These are phyloP conservation scores for Mycena vulgaris DNA, from an alignment of 768 basidiomycete species.

Conservation along the genomic window DNA sequence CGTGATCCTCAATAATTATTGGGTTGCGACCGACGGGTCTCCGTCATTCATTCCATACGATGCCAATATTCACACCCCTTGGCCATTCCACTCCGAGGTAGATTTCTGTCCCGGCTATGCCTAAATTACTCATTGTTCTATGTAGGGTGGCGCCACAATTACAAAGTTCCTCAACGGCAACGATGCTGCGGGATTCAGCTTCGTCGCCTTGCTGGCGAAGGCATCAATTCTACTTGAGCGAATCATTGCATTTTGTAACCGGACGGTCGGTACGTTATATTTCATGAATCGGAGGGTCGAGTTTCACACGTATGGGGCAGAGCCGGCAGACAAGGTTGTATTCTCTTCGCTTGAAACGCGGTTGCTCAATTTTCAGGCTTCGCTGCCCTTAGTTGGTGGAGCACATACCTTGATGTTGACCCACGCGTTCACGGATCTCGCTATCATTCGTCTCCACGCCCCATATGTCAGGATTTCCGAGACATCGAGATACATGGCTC, in stretches of 20 bases:
- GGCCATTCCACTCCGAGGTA: neutral
- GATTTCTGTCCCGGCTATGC: neutral
- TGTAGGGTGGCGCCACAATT: conserved; percentile 41
- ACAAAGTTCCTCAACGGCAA: conserved; percentile 44
- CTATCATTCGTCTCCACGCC: conserved; percentile 17
- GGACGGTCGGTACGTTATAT: neutral
- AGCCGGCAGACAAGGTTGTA: neutral
- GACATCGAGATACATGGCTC: neutral
- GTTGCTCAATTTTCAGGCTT: conserved; percentile 5
- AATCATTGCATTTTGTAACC: conserved; percentile 47
- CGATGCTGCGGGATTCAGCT: conserved; percentile 34
- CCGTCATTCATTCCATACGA: conserved; percentile 22
- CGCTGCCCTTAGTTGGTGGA: neutral
- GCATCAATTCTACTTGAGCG: conserved; percentile 54
- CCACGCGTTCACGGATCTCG: conserved; percentile 16
- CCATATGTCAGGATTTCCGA: neutral
- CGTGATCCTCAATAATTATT: conserved; percentile 60
- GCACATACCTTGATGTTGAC: neutral
- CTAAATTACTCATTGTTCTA: neutral
- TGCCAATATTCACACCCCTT: conserved; percentile 13
- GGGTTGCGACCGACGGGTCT: conserved; percentile 59
- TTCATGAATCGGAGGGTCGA: neutral
- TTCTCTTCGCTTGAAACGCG: conserved; percentile 6
- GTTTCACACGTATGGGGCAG: neutral
- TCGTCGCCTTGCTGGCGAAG: conserved; percentile 45